Evolutionary conservation across 1,139 yeast species (phyloP).

Genomic region (Debaryomyces sp.): DNA sequence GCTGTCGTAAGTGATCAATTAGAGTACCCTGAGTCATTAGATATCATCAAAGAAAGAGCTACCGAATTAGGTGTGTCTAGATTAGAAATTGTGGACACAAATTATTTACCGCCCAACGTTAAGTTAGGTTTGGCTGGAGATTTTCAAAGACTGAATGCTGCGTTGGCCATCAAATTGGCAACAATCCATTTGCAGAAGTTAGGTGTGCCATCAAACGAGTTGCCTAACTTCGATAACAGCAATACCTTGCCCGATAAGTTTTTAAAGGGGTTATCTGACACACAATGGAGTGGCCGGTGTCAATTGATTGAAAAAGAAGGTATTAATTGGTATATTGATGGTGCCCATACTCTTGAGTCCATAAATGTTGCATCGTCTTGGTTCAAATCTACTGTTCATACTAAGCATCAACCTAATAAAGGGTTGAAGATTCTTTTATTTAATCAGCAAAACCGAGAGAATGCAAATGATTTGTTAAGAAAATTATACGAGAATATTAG

Average conservation of each 20-base stretch:
- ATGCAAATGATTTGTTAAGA: slow-evolving; percentile 66
- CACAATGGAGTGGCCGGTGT: slow-evolving; percentile 95
- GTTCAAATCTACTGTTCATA: slow-evolving; percentile 54
- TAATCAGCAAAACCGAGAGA: slow-evolving; percentile 90
- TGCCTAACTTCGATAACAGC: slow-evolving; percentile 26
- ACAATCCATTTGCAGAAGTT: slow-evolving; percentile 58
- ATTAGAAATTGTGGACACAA: slow-evolving; percentile 51
- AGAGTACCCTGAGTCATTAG: slow-evolving; percentile 52
- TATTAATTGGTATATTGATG: slow-evolving; percentile 83
- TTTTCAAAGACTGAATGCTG: slow-evolving; percentile 84
- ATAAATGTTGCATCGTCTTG: slow-evolving; percentile 78
- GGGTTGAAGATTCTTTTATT: slow-evolving; percentile 59
- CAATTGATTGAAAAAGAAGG: slow-evolving; percentile 60
- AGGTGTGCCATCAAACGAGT: slow-evolving; percentile 32
- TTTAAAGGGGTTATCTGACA: slow-evolving; percentile 62
- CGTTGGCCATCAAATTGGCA: slow-evolving; percentile 80
- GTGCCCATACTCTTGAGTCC: slow-evolving; percentile 94
- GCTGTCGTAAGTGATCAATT: slow-evolving; percentile 69
- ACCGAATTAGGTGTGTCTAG: slow-evolving; percentile 55
- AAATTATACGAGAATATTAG: slow-evolving; percentile 50
- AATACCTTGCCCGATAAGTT: slow-evolving; percentile 56
- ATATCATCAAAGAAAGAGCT: slow-evolving; percentile 64
- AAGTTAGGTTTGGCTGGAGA: slow-evolving; percentile 83
- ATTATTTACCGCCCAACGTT: slow-evolving; percentile 30
- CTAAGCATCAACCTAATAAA: slow-evolving; percentile 17